These are phyloP conservation scores for Eucalyptus microcorys DNA, from an alignment of 345 rosid genomes.

Conservation along the genomic window DNA sequence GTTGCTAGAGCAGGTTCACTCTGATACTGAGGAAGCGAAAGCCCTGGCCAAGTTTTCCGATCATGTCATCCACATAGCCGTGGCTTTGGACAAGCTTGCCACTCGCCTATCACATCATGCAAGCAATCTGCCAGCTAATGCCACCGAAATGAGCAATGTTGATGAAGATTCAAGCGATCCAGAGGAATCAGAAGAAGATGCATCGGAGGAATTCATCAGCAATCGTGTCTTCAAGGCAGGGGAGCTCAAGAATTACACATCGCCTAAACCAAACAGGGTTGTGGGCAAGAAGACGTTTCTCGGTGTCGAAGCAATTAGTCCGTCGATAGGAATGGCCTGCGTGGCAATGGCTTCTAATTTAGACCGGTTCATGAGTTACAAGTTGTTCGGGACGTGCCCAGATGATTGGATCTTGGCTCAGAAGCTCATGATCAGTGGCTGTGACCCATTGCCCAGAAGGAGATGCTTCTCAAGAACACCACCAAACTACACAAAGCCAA, in stretches of 20 bases:
- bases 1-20: constrained; percentile 28
- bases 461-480: constrained; percentile 39
- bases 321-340: constrained; percentile 28
- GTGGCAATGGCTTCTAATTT: constrained; percentile 6
- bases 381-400: constrained; percentile 20
- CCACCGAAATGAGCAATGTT: constrained; percentile 4
- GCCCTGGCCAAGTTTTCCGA: constrained; percentile 17
- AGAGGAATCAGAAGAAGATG: constrained; percentile 6
- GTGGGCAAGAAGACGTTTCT: constrained; percentile 30
- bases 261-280: constrained; percentile 23
- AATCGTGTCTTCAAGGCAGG: constrained; percentile 14
- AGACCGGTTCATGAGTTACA: constrained; percentile 35
- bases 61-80: constrained; percentile 30
- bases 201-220: constrained; percentile 1
- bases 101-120: background rate
- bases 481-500: constrained; percentile 12
- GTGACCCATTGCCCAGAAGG: constrained; percentile 48
- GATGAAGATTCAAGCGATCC: constrained; percentile 18
- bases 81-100: constrained; percentile 35
- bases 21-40: constrained; percentile 3
- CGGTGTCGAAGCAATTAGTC: constrained; percentile 31
- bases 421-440: constrained; percentile 34
- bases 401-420: constrained; percentile 35
- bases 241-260: constrained; percentile 27
- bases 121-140: background rate